These are phyloP conservation scores for Pterocarpus santalinus DNA, from an alignment of 306 rosid species.

Conservation along the genomic window DNA sequence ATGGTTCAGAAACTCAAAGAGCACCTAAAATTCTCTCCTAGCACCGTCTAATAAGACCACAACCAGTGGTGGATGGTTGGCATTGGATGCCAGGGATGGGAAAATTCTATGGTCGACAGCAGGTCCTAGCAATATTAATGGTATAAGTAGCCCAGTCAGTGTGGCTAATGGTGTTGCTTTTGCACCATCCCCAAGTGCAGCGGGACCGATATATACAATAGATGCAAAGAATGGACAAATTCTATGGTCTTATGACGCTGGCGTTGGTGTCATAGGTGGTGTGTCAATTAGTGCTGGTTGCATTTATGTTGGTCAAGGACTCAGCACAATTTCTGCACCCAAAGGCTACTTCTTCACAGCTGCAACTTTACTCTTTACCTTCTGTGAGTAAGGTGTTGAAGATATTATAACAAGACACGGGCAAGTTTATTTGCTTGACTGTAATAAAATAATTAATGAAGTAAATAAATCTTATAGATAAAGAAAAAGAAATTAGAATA, in stretches of 20 bases:
- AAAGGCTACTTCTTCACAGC: background rate
- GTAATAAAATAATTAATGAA: too few relatives aligned
- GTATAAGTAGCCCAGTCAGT: slow-evolving; percentile 53
- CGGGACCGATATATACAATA: slow-evolving; percentile 61
- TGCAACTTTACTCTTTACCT: slow-evolving; percentile 63
- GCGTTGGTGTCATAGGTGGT: slow-evolving; percentile 57
- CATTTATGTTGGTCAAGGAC: slow-evolving; percentile 61
- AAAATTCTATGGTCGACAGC: slow-evolving; percentile 56
- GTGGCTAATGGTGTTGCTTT: slow-evolving; percentile 68
- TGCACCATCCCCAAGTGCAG: slow-evolving; percentile 52
- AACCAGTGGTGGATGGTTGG: slow-evolving; percentile 71
- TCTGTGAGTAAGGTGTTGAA: slow-evolving; percentile 41
- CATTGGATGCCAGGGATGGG: slow-evolving; percentile 60
- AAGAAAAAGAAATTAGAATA: too few relatives aligned
- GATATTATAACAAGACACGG: background rate
- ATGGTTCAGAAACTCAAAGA: too few relatives aligned
- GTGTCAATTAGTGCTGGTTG: slow-evolving; percentile 62
- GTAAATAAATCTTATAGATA: too few relatives aligned
- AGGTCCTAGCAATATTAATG: slow-evolving; percentile 41
- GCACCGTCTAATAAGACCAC: slow-evolving; percentile 53
- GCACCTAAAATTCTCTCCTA: too few relatives aligned
- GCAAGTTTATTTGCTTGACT: too few relatives aligned
- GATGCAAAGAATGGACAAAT: slow-evolving; percentile 54
- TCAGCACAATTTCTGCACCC: background rate
- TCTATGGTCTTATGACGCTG: slow-evolving; percentile 59